phyloP scores from a whole-genome alignment of 2,329 filamentous ascomycete genomes.

The Capronia americana region DNA sequence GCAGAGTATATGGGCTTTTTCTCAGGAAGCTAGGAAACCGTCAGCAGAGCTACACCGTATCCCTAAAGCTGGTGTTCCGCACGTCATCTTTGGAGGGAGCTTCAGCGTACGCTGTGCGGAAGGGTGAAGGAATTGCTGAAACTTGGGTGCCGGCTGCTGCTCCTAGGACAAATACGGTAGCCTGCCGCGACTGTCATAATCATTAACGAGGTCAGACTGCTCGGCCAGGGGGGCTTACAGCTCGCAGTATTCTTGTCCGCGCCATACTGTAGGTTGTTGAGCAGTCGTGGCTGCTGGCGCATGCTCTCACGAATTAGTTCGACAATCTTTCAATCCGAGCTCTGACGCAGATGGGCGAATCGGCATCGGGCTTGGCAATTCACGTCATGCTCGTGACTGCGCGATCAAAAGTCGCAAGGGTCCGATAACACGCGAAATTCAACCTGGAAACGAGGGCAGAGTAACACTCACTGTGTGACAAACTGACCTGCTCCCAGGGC shows the following conservation, averaged over 20 bases:
- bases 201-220: constrained; percentile 15
- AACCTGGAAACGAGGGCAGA: not conserved
- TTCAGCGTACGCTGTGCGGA: constrained; percentile 52
- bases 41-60: constrained; percentile 23
- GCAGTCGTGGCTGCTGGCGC: constrained; percentile 2
- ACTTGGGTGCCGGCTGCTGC: constrained; percentile 34
- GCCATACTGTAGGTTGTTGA: constrained; percentile 29
- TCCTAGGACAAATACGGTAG: constrained; percentile 34
- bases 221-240: constrained; percentile 27
- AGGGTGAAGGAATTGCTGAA: constrained; percentile 44
- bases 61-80: constrained; percentile 15
- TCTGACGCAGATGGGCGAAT: constrained; percentile 2
- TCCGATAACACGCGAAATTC: constrained; percentile 9
- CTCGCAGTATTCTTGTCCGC: constrained; percentile 31
- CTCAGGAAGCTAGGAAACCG: constrained; percentile 34
- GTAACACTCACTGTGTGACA: not conserved
- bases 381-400: constrained; percentile 3
- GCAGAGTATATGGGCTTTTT: constrained; percentile 54
- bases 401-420: not conserved
- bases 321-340: constrained; percentile 14
- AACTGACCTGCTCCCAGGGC: not conserved
- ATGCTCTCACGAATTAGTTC: not conserved
- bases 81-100: constrained; percentile 46
- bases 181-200: constrained; percentile 25
- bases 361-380: constrained; percentile 7